Base-by-base conservation (phyloP, 2,329 filamentous ascomycete genomes). In the Dissoconium aciculare region DNA sequence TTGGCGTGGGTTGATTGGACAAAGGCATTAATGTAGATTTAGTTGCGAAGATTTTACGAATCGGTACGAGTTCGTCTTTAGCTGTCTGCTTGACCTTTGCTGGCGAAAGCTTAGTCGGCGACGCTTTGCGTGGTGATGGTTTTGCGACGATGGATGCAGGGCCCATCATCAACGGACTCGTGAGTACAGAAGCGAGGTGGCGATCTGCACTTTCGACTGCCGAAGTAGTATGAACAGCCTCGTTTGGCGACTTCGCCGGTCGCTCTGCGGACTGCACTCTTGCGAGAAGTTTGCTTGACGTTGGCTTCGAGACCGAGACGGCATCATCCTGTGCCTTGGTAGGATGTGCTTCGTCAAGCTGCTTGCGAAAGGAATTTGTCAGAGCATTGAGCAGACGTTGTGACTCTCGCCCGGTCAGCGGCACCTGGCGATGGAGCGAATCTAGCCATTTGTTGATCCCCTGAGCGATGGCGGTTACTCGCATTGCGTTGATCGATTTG, bases 281-380 rank as follows among this genome's bases (percentile, higher is more conserved):
- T n/a, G n/a, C n/a, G n/a, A n/a, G n/a, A n/a, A n/a, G n/a, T n/a
- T n/a, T n/a, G n/a, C n/a, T n/a, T n/a, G n/a, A n/a, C n/a, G n/a
- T n/a, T n/a, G n/a, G n/a, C n/a, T n/a, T n/a, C n/a, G n/a, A n/a
- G n/a, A n/a, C n/a, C n/a, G n/a, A n/a, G n/a, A n/a, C n/a, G n/a
- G n/a, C n/a, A n/a, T n/a, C n/a, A n/a, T n/a, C n/a, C n/a, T n/a
- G 24, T 17, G 26, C 8, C 10, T 26, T 33, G 8, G 31, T 17
- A 11, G 64, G 66, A 52, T 75, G 66, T 35, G 67, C 64, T 31
- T 57, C 60, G 44, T 78, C 71, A 25, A 78, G 63, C 35, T 76
- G 70, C 29, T 63, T 59, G 41, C 70, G 63, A 50, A 78, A 78
- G 9, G 71, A 76, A 24, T 61, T 63, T 13, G 70, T 75, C 39